Evolutionary conservation across 1,284 basidiomycete genomes (phyloP).

Genomic region (Mycosarcoma mackinlayi): DNA sequence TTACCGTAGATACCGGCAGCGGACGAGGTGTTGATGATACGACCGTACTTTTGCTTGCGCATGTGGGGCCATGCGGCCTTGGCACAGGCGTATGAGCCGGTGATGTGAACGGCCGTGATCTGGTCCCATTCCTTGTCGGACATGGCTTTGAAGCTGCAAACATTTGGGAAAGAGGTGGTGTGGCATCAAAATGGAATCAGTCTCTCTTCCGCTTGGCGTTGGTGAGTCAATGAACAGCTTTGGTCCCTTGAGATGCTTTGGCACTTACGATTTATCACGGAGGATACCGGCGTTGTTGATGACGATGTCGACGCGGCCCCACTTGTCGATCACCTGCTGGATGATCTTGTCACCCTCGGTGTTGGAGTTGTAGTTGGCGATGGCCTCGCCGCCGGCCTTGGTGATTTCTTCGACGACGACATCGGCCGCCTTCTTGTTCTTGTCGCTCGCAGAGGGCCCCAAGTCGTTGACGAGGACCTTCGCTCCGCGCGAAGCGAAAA

Average conservation of each 20-base stretch:
- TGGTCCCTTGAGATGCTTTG: too few species aligned
- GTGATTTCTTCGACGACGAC: slow-evolving; percentile 91
- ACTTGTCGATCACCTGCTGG: slow-evolving; percentile 85
- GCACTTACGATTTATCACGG: slow-evolving; percentile 71
- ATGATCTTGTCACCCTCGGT: slow-evolving; percentile 89
- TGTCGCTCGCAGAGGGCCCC: slow-evolving; percentile 80
- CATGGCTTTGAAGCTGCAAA: slow-evolving; percentile 69
- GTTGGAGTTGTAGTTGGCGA: slow-evolving; percentile 85
- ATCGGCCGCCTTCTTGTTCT: slow-evolving; percentile 87
- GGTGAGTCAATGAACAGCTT: background rate
- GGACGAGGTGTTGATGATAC: slow-evolving; percentile 67
- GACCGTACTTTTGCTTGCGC: slow-evolving; percentile 79
- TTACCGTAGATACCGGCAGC: slow-evolving; percentile 77
- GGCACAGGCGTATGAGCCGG: slow-evolving; percentile 92
- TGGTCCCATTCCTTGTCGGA: slow-evolving; percentile 70
- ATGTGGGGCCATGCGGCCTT: slow-evolving; percentile 97
- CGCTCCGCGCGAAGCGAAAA: slow-evolving; percentile 85
- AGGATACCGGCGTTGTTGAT: slow-evolving; percentile 98
- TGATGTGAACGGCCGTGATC: slow-evolving; percentile 87
- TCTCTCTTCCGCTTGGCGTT: background rate
- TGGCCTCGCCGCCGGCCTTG: slow-evolving; percentile 74
- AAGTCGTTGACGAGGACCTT: slow-evolving; percentile 77
- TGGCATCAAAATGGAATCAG: background rate
- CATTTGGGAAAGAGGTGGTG: background rate
- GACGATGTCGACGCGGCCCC: slow-evolving; percentile 76